phyloP scores from a whole-genome alignment of 2,329 filamentous ascomycete species.

The Aspergillus bombycis region DNA sequence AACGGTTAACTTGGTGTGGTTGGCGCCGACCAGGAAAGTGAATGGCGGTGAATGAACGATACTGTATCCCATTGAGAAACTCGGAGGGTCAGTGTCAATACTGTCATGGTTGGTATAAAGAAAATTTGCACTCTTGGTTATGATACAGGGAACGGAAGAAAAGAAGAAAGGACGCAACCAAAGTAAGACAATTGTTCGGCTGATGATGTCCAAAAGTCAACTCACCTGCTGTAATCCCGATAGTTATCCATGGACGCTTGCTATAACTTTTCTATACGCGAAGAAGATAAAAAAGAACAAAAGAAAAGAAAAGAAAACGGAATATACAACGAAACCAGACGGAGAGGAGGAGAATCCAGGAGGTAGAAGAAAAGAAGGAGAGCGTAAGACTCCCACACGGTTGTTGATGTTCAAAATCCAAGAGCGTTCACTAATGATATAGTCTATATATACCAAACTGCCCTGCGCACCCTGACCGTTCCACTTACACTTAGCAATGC shows the following conservation, averaged over 20 bases:
- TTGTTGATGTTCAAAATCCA: not conserved
- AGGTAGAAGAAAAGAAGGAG: not conserved
- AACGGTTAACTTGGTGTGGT: slow-evolving; percentile 50
- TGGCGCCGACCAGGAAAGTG: slow-evolving; percentile 50
- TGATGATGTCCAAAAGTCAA: not conserved
- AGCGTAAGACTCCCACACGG: not conserved
- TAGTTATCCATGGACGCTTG: slow-evolving; percentile 28
- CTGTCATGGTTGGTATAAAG: slow-evolving; percentile 18
- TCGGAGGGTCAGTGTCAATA: slow-evolving; percentile 25
- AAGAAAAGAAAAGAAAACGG: too few species aligned
- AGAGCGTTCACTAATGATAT: not conserved
- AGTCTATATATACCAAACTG: not conserved
- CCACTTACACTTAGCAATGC: slow-evolving; percentile 2
- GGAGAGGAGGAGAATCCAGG: not conserved
- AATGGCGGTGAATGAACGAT: slow-evolving; percentile 50
- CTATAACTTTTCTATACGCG: not conserved
- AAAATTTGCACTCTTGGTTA: not conserved
- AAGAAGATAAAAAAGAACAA: too few species aligned
- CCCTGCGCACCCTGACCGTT: not conserved
- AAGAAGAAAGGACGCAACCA: not conserved
- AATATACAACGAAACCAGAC: not conserved
- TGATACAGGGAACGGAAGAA: not conserved
- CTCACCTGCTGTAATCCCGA: slow-evolving; percentile 40
- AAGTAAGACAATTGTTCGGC: not conserved
- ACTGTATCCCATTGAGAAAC: slow-evolving; percentile 29